Evolutionary conservation across 139 green algal species (phyloP), one percentile per base, ranked within the genome.

Genomic region (Zygnema cylindricum): DNA sequence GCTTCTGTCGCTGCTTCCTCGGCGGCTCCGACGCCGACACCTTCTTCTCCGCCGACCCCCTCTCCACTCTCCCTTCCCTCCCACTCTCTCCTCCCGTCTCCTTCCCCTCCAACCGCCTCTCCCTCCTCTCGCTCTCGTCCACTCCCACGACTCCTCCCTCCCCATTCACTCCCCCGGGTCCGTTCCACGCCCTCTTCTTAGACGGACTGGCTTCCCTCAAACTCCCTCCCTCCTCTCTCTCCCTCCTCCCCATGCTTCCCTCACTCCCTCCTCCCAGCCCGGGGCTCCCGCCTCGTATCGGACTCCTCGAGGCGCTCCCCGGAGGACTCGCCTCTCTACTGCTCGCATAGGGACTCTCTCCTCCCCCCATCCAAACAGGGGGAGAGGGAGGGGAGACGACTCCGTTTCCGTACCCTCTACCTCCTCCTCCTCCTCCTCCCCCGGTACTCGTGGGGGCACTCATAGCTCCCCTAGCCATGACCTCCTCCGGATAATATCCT

Each of bases 1-100:
- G 2, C 83, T 88, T 88, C 83, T 88, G 83, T 76, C 83, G 32
- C 57, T 82, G 83, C 83, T 88, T 88, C 57, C 30, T 55, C 35
- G 69, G 81, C 57, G 55, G 81, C 22, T 39, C 57, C 30, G 25
- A 39, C 35, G 35, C 78, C 23, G 25, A 11, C 38, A 25, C 39
- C 78, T 63, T 63, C 78, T 33, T 33, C 76, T 75, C 76, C 78
- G 22, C 78, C 76, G 16, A 75, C 49, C 76, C 32, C 71, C 33
- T 35, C 76, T 55, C 76, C 76, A 33, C 33, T 55, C 76, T 3
- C 32, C 69, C 76, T 36, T 55, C 76, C 16, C 76, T 49, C 76
- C 76, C 76, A 75, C 76, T 35, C 49, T 25, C 49, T 63, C 49
- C 16, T 16, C 49, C 49, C 16, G 7, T 63, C 49, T 63, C 49